Conservation (phyloP, 805 yeast species). For the Naumovozyma dairenensis region DNA sequence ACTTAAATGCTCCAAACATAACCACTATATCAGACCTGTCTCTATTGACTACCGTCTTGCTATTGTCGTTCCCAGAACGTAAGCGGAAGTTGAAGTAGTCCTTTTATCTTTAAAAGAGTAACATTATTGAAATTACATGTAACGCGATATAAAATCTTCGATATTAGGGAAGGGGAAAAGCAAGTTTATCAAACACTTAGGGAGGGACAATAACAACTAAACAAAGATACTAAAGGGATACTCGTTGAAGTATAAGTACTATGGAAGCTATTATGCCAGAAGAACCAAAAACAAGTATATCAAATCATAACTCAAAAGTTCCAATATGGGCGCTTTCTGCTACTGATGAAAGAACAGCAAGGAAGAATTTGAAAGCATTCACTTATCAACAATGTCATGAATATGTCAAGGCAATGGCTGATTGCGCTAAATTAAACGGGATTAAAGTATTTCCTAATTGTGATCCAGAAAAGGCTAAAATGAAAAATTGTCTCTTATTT, state of each 20-base stretch:
- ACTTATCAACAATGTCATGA: conserved; percentile 62
- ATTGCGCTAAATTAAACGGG: conserved; percentile 56
- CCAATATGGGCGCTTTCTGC: conserved; percentile 76
- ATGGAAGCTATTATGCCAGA: no score
- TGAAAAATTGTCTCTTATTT: conserved; percentile 52
- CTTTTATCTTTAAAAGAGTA: no score
- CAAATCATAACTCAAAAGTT: conserved; percentile 24
- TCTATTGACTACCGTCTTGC: neutral
- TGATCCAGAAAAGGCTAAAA: conserved; percentile 43
- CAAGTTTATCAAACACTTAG: no score
- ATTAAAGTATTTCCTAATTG: conserved; percentile 61
- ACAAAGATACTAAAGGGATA: no score
- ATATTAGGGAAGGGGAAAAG: no score
- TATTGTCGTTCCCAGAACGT: neutral
- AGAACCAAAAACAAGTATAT: no score
- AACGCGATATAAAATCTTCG: no score
- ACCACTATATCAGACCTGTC: neutral
- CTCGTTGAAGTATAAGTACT: no score
- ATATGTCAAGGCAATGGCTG: conserved; percentile 53
- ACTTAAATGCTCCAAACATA: conserved; percentile 28
- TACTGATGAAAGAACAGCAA: conserved; percentile 62
- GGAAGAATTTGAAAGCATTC: conserved; percentile 57
- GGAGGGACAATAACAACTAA: no score
- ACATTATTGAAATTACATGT: no score
- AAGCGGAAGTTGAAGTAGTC: neutral